Evolutionary conservation across 208 protist species (phyloP), one percentile per base, ranked within the genome.

Genomic region (Phytomonas francai): DNA sequence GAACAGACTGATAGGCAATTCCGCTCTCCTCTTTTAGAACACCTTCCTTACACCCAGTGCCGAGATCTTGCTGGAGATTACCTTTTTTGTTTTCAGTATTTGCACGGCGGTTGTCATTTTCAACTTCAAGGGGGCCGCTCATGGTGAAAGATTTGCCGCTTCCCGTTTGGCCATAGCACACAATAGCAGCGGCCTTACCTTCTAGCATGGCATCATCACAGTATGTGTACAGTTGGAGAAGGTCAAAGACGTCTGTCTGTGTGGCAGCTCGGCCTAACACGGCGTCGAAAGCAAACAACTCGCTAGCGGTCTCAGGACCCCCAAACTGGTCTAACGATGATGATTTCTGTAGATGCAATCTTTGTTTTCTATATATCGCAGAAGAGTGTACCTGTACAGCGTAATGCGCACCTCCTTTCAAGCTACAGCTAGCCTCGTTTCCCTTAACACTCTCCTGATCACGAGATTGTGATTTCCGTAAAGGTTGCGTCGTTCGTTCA

Each of bases 61-160:
- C 63, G 0, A 1, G 67, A 51, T 69, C 32, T 65, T 58, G 54
- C n/a, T 54, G 45, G 25, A 54, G 22, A 25, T 7, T 4, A 25
- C 25, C 45, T 6, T 19, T 51, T 31, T 28, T 54, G 3, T 56
- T 34, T 45, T 67, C 65, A 28, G 54, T 28, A 62, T 32, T 36
- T 42, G 25, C 51, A 58, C 28, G 3, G 42, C 8, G 36, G 51
- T 9, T 14, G 70, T 14, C 65, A 25, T 33, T 27, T 31, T 33
- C 36, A 32, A 58, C 3, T 29, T 34, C 19, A 87, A 70, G 11
- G 75, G 56, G 62, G 5, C 92, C 92, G 60, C 83, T 90, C 74
- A 97, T 83, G 19, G 92, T 95, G 76, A 83, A 92, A 3, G 92
- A 95, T 72, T 97, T 97, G 14, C 92, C 92, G 34, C 88, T 93